Base-by-base conservation (phyloP, 495 filamentous ascomycete species). In the Lineolata rhizophorae region DNA sequence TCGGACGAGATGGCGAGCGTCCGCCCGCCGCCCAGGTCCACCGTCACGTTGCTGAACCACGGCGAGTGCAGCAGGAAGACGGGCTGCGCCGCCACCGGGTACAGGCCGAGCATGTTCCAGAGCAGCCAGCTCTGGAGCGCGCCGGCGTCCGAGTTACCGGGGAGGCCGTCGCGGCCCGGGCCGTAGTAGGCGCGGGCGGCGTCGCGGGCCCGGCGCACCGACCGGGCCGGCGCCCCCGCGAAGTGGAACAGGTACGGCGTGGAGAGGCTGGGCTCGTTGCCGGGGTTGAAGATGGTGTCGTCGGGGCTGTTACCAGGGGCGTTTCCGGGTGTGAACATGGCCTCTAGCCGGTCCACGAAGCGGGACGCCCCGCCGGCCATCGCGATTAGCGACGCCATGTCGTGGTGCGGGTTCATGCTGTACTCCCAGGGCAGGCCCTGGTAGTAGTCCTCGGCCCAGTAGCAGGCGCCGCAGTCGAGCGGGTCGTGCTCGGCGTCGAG, bases 211-310 rank as follows among this genome's bases (percentile, higher is more conserved):
- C 57, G 55, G 37, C 62, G 50, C 19, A 74, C 71, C 18, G 53
- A 55, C 4, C 67, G 53, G 37, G 71, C 63, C 37, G 72, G 73
- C 25, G 63, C 57, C 36, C 59, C 58, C 27, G 65, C 61, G 49
- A 62, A 82, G 50, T 79, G 66, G 57, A 71, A 80, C 0, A 79
- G 60, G 46, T 77, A 82, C 0, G 72, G 72, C 3, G 67, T 58
- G 3, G 63, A 62, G 54, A 82, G 80, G 30, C 59, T 59, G 22
- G 72, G 73, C 48, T 80, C 70, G 44, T 80, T 79, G 2, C 65
- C 69, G 0, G 70, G 59, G 48, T 78, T 67, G 48, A 67, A 77
- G 28, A 79, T 62, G 9, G 62, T 75, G 20, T 62, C 53, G 34
- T 56, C 60, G 8, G 65, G 55, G 57, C 59, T 43, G n/a, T n/a